Conservation (phyloP, 495 filamentous ascomycete species). For the Penicillium silybi region DNA sequence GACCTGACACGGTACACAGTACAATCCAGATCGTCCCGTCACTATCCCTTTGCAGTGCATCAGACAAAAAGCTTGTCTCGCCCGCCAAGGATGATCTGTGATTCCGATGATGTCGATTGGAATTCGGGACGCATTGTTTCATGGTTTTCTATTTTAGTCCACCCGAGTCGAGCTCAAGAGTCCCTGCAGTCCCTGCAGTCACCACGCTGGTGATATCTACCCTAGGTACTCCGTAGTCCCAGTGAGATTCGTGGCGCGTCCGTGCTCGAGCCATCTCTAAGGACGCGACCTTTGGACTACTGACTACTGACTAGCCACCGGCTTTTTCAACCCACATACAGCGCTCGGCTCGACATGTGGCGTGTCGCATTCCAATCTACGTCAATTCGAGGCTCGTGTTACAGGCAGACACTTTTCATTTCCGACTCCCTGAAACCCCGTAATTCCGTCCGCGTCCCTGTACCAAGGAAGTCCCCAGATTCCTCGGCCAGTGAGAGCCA, state of each 20-base stretch:
- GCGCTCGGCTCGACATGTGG: background rate
- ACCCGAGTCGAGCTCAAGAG: too few relatives aligned
- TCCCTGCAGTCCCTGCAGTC: too few relatives aligned
- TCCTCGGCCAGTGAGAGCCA: background rate
- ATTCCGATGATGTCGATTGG: conserved; percentile 1
- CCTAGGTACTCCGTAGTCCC: too few relatives aligned
- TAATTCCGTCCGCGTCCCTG: background rate
- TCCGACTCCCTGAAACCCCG: background rate
- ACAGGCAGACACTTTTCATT: background rate
- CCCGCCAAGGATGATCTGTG: conserved; percentile 3
- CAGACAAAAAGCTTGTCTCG: conserved; percentile 4
- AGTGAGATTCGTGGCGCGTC: background rate
- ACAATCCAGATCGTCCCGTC: background rate
- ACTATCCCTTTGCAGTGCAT: background rate
- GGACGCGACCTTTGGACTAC: too few relatives aligned
- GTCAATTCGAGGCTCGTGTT: background rate
- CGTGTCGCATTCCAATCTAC: background rate
- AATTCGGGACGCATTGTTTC: background rate
- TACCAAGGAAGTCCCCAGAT: background rate
- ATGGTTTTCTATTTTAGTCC: background rate
- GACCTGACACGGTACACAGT: background rate
- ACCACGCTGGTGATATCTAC: background rate
- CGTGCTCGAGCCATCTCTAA: background rate
- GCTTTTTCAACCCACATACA: background rate
- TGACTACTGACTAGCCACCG: background rate